Conservation (phyloP, 305 asterid species). For the Solanum hybrid region DNA sequence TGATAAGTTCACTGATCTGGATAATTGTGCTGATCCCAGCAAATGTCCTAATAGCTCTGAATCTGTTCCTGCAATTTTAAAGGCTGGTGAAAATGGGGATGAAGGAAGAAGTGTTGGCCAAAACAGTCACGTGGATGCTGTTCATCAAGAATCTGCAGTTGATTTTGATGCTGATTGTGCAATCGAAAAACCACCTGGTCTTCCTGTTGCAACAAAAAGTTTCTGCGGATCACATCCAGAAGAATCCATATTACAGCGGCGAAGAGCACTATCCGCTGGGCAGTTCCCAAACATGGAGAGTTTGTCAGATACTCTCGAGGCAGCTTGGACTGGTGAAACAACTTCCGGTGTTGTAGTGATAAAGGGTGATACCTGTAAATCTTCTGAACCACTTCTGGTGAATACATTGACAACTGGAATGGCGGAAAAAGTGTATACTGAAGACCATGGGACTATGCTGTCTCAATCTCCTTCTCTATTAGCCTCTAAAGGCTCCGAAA, state of each 20-base stretch:
- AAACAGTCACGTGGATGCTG: slow-evolving; percentile 20
- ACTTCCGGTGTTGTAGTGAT: slow-evolving; percentile 24
- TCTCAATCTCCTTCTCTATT: slow-evolving; percentile 30
- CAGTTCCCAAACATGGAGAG: slow-evolving; percentile 43
- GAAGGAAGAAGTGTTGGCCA: slow-evolving; percentile 16
- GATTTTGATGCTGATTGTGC: slow-evolving; percentile 16
- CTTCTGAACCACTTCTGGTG: slow-evolving; percentile 26
- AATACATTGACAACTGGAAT: slow-evolving; percentile 34
- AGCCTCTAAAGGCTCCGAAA: slow-evolving; percentile 43
- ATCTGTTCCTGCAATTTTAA: slow-evolving; percentile 22
- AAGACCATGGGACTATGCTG: slow-evolving; percentile 29
- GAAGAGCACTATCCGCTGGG: slow-evolving; percentile 58
- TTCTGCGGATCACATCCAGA: slow-evolving; percentile 29
- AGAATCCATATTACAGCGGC: slow-evolving; percentile 21
- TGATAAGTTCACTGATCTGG: slow-evolving; percentile 24
- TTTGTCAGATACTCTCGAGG: slow-evolving; percentile 78
- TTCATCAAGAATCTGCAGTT: slow-evolving; percentile 21
- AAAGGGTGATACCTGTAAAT: slow-evolving; percentile 21
- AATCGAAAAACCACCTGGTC: slow-evolving; percentile 18
- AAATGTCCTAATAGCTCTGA: slow-evolving; percentile 19
- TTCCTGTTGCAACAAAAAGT: slow-evolving; percentile 25
- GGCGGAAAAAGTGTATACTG: slow-evolving; percentile 41
- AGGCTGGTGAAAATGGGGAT: slow-evolving; percentile 29
- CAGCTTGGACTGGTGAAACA: slow-evolving; percentile 88
- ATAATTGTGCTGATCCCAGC: slow-evolving; percentile 22